Conservation (phyloP, 257 asterid species). For the Solanum stenotomum region DNA sequence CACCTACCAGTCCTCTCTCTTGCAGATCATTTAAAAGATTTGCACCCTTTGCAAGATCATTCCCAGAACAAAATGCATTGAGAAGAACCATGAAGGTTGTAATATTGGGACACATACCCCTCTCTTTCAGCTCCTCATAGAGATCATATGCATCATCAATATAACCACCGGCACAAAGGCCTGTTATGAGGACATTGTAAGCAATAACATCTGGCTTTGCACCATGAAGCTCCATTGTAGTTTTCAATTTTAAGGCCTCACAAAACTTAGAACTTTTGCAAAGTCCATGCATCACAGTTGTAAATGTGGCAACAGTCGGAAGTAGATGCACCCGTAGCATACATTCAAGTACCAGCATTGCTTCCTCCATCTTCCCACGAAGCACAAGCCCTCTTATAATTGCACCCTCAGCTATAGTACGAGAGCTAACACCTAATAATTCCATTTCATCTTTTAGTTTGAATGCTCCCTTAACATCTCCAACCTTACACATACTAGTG, state of each 20-base stretch:
- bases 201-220: slow-evolving; percentile 59
- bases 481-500: slow-evolving; percentile 58
- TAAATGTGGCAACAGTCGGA: slow-evolving; percentile 72
- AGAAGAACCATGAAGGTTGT: slow-evolving; percentile 57
- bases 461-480: slow-evolving; percentile 55
- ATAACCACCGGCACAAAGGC: slow-evolving; percentile 40
- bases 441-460: slow-evolving; percentile 51
- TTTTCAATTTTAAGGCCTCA: slow-evolving; percentile 47
- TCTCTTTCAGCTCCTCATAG: slow-evolving; percentile 73
- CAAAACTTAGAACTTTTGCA: slow-evolving; percentile 46
- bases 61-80: slow-evolving; percentile 30
- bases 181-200: slow-evolving; percentile 68
- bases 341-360: slow-evolving; percentile 38
- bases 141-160: slow-evolving; percentile 36
- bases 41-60: slow-evolving; percentile 36
- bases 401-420: slow-evolving; percentile 52
- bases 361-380: slow-evolving; percentile 65
- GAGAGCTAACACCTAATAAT: slow-evolving; percentile 32
- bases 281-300: slow-evolving; percentile 60
- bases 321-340: slow-evolving; percentile 44
- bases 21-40: slow-evolving; percentile 51
- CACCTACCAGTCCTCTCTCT: slow-evolving; percentile 48
- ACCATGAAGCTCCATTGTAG: slow-evolving; percentile 60
- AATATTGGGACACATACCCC: slow-evolving; percentile 43
- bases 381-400: slow-evolving; percentile 71